These are phyloP conservation scores for Astrocystis sublimbata DNA, from an alignment of 495 filamentous ascomycete species.

Conservation along the genomic window DNA sequence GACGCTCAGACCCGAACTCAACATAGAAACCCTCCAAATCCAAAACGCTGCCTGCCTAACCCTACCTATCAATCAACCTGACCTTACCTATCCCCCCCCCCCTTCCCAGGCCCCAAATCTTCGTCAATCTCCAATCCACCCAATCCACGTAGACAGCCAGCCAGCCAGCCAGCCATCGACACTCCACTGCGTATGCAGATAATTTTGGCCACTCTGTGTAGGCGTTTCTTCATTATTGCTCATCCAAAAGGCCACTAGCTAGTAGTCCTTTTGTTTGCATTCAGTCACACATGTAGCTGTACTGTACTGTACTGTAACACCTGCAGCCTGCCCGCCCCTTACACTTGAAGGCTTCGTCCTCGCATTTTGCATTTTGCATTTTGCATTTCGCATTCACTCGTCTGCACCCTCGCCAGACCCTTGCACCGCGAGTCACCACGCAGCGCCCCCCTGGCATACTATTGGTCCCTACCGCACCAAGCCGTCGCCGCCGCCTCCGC, in stretches of 20 bases:
- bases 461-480: slow-evolving; percentile 14
- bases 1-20: slow-evolving; percentile 1
- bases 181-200: slow-evolving; percentile 11
- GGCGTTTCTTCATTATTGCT: slow-evolving; percentile 10
- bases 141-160: slow-evolving; percentile 4
- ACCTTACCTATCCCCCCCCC: too few relatives aligned
- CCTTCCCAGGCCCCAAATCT: too few relatives aligned
- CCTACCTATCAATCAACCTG: background rate
- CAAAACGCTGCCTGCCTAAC: slow-evolving; percentile 3
- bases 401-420: background rate
- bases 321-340: too few relatives aligned
- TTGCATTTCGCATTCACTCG: background rate
- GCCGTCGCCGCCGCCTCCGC: too few relatives aligned
- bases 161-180: too few relatives aligned
- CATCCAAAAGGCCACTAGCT: slow-evolving; percentile 16
- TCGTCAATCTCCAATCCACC: background rate
- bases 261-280: slow-evolving; percentile 13
- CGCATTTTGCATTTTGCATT: too few relatives aligned
- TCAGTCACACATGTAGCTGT: slow-evolving; percentile 14
- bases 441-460: slow-evolving; percentile 8
- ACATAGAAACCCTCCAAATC: background rate
- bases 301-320: too few relatives aligned
- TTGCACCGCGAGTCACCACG: slow-evolving; percentile 1
- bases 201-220: slow-evolving; percentile 9
- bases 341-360: too few relatives aligned